A percentile compares a stretch with the other conserved stretches of the same genome.
These are phyloP conservation scores for Citrullus mucosospermus DNA, from an alignment of 306 rosid genomes.

Conservation along the genomic window DNA sequence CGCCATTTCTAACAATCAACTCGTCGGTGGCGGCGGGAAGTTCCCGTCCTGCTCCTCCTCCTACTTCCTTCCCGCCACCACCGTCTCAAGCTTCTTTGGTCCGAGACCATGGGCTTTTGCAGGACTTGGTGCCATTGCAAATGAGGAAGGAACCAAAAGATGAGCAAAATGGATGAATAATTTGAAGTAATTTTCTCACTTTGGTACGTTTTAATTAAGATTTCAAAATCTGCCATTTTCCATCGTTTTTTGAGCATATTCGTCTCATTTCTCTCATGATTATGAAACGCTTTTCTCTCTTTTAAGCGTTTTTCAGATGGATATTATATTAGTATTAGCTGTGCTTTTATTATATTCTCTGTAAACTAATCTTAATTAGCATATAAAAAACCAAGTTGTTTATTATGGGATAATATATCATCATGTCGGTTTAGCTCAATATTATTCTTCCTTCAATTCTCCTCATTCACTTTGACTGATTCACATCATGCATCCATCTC, in stretches of 20 bases:
- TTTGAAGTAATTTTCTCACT: background rate
- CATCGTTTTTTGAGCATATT: background rate
- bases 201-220: background rate
- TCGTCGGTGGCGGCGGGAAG: background rate
- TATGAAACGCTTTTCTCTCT: background rate
- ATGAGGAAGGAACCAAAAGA: slow-evolving; percentile 29
- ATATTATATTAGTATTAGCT: background rate
- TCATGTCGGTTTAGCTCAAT: background rate
- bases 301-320: background rate
- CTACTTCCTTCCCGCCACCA: background rate
- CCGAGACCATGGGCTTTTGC: slow-evolving; percentile 69
- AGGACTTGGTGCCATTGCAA: slow-evolving; percentile 62
- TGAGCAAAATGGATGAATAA: background rate
- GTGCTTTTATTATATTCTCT: background rate
- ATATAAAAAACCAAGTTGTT: background rate
- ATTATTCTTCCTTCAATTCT: background rate
- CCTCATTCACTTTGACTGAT: background rate
- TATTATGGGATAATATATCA: background rate
- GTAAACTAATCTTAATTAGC: background rate
- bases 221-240: background rate
- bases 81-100: slow-evolving; percentile 14
- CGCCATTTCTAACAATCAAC: slow-evolving; percentile 21
- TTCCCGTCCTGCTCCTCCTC: background rate
- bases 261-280: background rate
- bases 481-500: background rate